phyloP scores from a whole-genome alignment of 2,329 filamentous ascomycete genomes.

The Uncinocarpus reesii region DNA sequence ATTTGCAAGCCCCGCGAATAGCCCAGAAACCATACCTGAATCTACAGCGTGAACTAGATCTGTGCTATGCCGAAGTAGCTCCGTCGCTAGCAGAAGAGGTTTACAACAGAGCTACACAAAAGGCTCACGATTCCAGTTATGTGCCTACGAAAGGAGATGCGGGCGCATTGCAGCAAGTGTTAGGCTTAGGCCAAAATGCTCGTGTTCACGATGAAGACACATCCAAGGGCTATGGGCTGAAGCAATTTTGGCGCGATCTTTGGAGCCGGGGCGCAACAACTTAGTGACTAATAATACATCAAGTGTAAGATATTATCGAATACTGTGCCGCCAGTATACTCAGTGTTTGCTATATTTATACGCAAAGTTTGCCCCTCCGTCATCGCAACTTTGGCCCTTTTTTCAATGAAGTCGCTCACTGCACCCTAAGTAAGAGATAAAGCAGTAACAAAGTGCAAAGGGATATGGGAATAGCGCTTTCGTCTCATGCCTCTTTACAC shows the following conservation, averaged over 20 bases:
- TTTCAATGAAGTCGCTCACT: neutral
- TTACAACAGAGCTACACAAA: constrained; percentile 51
- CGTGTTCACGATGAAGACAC: constrained; percentile 63
- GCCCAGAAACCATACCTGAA: constrained; percentile 89
- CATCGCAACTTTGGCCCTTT: neutral
- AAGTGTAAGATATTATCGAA: neutral
- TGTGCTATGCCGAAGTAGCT: constrained; percentile 79
- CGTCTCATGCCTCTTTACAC: too few relatives aligned
- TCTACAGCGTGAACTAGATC: constrained; percentile 67
- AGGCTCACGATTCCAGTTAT: constrained; percentile 26
- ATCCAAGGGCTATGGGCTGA: constrained; percentile 68
- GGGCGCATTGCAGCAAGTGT: constrained; percentile 51
- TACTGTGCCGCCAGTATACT: neutral
- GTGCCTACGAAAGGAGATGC: constrained; percentile 30
- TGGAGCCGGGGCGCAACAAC: constrained; percentile 35
- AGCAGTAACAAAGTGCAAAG: too few relatives aligned
- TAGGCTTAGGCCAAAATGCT: constrained; percentile 41
- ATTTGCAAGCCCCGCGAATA: constrained; percentile 82
- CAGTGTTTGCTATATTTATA: neutral
- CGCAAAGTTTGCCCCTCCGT: neutral
- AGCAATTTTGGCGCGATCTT: constrained; percentile 79
- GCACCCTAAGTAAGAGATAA: too few relatives aligned
- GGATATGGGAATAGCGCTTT: too few relatives aligned
- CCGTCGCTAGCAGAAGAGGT: constrained; percentile 65
- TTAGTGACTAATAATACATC: constrained; percentile 7